Evolutionary conservation across 2,329 filamentous ascomycete species (phyloP).

Genomic region (Hypoxylon sp.): DNA sequence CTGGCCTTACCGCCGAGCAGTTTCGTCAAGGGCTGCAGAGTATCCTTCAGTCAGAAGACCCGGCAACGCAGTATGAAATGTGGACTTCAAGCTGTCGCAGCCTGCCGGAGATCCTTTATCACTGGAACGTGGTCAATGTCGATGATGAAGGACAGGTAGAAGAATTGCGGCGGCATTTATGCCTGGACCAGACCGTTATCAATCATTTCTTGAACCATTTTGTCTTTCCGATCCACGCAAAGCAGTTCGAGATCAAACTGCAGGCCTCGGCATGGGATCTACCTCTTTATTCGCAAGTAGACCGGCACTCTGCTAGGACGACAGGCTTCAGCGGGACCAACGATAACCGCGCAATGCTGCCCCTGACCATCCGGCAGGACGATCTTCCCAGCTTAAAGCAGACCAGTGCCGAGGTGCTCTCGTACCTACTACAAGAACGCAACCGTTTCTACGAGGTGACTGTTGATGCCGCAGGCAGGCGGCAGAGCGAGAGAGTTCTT

Average conservation of each 20-base stretch:
- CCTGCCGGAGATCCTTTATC: constrained; percentile 54
- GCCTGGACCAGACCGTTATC: constrained; percentile 57
- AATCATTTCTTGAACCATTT: constrained; percentile 69
- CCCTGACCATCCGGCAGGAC: constrained; percentile 65
- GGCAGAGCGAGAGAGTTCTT: constrained; percentile 55
- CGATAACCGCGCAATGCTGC: constrained; percentile 67
- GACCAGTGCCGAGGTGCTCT: constrained; percentile 70
- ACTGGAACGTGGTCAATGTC: constrained; percentile 65
- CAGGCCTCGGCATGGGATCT: constrained; percentile 74
- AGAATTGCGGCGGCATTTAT: constrained; percentile 58
- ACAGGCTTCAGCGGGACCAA: constrained; percentile 79
- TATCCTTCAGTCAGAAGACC: constrained; percentile 63
- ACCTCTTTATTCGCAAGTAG: constrained; percentile 51
- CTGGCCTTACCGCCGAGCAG: constrained; percentile 59
- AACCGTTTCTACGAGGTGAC: constrained; percentile 56
- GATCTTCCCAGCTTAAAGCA: constrained; percentile 64
- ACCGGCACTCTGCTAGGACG: constrained; percentile 49
- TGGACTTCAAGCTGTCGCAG: constrained; percentile 50
- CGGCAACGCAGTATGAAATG: constrained; percentile 61
- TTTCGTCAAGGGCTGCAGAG: constrained; percentile 57
- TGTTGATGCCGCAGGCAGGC: constrained; percentile 44
- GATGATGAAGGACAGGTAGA: constrained; percentile 61
- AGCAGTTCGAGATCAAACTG: constrained; percentile 69
- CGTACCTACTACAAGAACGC: constrained; percentile 61
- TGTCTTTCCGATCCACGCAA: constrained; percentile 70